Base-by-base conservation (phyloP, 768 basidiomycete species). In the Chiua virens region DNA sequence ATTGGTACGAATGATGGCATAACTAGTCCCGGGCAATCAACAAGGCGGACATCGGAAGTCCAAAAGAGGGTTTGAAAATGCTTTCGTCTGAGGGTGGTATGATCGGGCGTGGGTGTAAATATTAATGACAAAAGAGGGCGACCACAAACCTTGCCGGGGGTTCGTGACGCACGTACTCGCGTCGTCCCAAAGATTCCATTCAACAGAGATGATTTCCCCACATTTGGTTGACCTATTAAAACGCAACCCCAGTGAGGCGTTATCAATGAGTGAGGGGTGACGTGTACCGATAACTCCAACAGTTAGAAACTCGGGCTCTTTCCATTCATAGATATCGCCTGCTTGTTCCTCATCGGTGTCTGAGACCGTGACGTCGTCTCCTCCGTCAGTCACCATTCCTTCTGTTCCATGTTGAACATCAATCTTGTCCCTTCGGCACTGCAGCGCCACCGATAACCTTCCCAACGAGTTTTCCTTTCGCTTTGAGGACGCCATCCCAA, bases 1-100 rank as follows among this genome's bases (percentile, higher is more conserved):
- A 92, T 83, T 9, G 85, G 89, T 5, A 87, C 80, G 59, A 79
- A 78, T 53, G 84, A 87, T 9, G 96, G 96, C 76, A 96, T 85
- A 3, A 98, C 92, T 15, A 98, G 80, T 10, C 96, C 96, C 0
- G 96, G 96, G 61, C 96, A 98, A 69, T 98, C 96, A 34, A 93
- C 92, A 9, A 98, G 79, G 41, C 92, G 87, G 54, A 98, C 80
- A 54, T 92, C 84, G 2, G 79, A 70, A 22, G 90, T 92, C 86
- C 87, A 91, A 68, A 87, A 96, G 38, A 96, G 79, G 1, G 95
- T 98, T 67, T 98, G 92, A 64, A 93, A 92, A 65, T 97, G 93
- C 70, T 96, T n/a, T 97, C 4, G 93, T 97, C 91, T 89, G 55
- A 4, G 25, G 11, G 42, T 44, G 8, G 14, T 38, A 46, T 7